These are phyloP conservation scores for Trichophaea hybrida DNA, from an alignment of 2,329 filamentous ascomycete species.

Conservation along the genomic window DNA sequence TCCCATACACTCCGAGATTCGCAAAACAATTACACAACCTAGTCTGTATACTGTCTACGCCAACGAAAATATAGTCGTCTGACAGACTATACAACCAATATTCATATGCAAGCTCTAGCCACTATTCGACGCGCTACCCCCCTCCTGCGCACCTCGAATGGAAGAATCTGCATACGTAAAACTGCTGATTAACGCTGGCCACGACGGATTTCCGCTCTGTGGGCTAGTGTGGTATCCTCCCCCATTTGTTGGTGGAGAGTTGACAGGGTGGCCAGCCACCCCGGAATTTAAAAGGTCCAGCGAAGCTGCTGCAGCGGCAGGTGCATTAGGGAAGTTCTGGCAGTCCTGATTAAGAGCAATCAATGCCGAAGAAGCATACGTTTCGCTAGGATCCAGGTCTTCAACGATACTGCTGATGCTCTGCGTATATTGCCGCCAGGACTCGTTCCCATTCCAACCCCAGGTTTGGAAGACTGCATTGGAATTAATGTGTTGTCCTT, in stretches of 20 bases:
- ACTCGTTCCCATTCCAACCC: constrained; percentile 18
- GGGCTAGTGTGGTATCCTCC: neutral
- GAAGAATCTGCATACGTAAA: constrained; percentile 14
- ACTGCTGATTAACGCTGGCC: constrained; percentile 11
- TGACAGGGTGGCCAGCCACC: neutral
- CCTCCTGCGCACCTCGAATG: neutral
- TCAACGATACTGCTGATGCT: constrained; percentile 18
- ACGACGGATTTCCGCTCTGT: constrained; percentile 9
- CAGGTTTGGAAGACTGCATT: neutral
- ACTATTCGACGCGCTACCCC: neutral
- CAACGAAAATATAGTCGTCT: no score
- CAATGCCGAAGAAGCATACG: constrained; percentile 20
- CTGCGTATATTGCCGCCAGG: constrained; percentile 19
- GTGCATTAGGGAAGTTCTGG: constrained; percentile 1
- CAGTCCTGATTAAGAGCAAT: constrained; percentile 20
- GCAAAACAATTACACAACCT: no score
- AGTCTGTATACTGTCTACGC: no score
- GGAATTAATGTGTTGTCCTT: constrained; percentile 4
- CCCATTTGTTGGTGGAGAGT: neutral
- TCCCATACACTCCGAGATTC: no score
- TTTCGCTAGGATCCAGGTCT: constrained; percentile 19
- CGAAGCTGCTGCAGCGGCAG: no score
- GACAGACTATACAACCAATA: no score
- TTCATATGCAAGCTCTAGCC: neutral
- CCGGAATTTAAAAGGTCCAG: no score